A percentile compares a stretch with the other conserved stretches of the same genome.
These are phyloP conservation scores for Ceratocystis cubensis DNA, from an alignment of 2,329 filamentous ascomycete species.

Conservation along the genomic window DNA sequence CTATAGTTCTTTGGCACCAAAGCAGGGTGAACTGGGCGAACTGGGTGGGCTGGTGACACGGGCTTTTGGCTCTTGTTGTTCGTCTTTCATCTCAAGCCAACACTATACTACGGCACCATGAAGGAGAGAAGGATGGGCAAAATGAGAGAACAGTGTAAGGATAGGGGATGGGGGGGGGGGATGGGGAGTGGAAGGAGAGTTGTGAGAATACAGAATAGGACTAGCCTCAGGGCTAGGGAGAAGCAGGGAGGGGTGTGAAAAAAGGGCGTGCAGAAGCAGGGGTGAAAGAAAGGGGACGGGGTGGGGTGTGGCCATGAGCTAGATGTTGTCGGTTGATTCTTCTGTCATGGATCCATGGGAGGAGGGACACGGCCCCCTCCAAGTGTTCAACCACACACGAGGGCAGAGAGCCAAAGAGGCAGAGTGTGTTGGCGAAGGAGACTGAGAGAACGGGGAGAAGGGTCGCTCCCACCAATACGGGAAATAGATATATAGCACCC, in stretches of 20 bases:
- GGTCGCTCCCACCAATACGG: neutral
- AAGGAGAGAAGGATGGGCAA: neutral
- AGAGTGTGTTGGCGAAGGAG: neutral
- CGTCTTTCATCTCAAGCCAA: no score
- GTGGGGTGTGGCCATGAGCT: neutral
- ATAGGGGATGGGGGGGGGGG: neutral
- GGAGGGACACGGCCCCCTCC: slow-evolving; percentile 8
- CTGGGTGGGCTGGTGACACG: neutral
- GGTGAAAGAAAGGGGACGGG: neutral
- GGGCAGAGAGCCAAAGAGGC: neutral
- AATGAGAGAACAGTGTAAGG: neutral
- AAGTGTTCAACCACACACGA: neutral
- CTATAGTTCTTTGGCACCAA: no score
- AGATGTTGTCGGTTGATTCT: neutral
- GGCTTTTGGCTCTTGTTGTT: neutral
- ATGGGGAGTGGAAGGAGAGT: neutral
- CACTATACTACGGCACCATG: no score
- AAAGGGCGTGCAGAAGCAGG: neutral
- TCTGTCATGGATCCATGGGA: neutral
- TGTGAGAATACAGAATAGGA: neutral
- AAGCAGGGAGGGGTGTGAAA: neutral
- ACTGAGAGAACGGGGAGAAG: neutral
- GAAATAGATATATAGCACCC: slow-evolving; percentile 16
- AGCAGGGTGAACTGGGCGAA: neutral
- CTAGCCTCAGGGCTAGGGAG: neutral